Evolutionary conservation across 805 yeast species (phyloP), one percentile per base, ranked within the genome.

Genomic region (Nakazawaea populi): DNA sequence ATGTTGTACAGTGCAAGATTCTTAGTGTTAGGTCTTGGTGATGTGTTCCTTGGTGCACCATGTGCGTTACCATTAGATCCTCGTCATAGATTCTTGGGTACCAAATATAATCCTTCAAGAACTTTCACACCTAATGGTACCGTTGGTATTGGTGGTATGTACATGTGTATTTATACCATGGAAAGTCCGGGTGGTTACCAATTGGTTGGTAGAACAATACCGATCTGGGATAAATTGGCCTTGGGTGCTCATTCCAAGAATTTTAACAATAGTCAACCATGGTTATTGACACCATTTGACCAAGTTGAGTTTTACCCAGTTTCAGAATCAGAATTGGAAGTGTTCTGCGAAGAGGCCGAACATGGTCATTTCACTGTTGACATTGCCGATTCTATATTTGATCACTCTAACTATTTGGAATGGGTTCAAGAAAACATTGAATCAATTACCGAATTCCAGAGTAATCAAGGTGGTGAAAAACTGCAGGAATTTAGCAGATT

Each of bases 161-260:
- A 90, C 77, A 91, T 92, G 98, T 92, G 98, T 73, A 91, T 92
- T 60, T 92, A 92, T 70, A 89, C 98, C 34, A 91, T 92, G 92
- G 95, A 89, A 58, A 89, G 97, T 29, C 99, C 99, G 45, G 99
- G 99, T 71, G 99, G 99, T 34, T 92, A 92, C 70, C 98, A 92
- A 72, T 77, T 92, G 59, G 92, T 90, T 55, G 99, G 98, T 52
- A 82, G 98, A 64, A 92, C 99, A 9, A 83, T 94, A 57, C 98
- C 98, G 49, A 91, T 92, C 60, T 92, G 99, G 99, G 99, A 92
- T 67, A 91, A 89, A 71, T 77, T 92, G 60, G 77, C 88, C 34
- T 73, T 94, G 56, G 94, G 90, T 41, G 68, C 73, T 28, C 90
- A 85, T 58, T 68, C 78, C 28, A 66, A 73, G 30, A 75, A 74